Conservation (phyloP, 108 stramenopile species). For the Licmophora abbreviata region DNA sequence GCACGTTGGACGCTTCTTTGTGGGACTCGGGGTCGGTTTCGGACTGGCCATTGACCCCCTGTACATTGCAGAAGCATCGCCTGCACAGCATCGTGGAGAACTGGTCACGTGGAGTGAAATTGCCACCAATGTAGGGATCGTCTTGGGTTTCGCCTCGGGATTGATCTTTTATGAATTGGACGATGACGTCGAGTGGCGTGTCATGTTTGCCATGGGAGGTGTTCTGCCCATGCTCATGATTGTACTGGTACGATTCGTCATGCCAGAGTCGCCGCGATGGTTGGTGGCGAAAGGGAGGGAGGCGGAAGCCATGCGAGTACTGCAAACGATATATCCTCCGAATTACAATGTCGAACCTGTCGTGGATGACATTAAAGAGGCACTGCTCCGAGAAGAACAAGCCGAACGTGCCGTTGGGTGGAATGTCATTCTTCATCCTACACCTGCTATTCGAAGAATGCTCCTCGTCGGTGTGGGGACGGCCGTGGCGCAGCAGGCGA, state of each 20-base stretch:
- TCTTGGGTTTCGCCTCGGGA: constrained; percentile 47
- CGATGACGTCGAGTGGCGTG: constrained; percentile 32
- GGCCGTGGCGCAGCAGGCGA: constrained; percentile 53
- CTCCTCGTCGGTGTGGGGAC: constrained; percentile 59
- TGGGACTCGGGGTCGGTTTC: constrained; percentile 59
- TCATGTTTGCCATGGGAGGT: constrained; percentile 46
- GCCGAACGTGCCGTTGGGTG: constrained; percentile 59
- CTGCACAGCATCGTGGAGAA: constrained; percentile 40
- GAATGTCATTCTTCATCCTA: constrained; percentile 42
- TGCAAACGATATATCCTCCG: constrained; percentile 40
- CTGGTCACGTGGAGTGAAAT: constrained; percentile 61
- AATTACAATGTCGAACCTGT: constrained; percentile 33
- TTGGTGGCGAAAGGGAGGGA: constrained; percentile 45
- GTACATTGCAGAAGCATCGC: constrained; percentile 56
- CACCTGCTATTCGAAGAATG: constrained; percentile 52
- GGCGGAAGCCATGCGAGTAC: constrained; percentile 39
- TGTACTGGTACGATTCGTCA: constrained; percentile 31
- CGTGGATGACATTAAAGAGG: constrained; percentile 46
- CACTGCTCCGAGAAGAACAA: constrained; percentile 28
- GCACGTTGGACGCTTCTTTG: constrained; percentile 49
- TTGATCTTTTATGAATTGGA: constrained; percentile 18
- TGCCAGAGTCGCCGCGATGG: constrained; percentile 86
- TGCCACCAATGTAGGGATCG: constrained; percentile 45
- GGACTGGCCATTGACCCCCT: constrained; percentile 64
- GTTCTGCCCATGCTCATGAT: constrained; percentile 46